Evolutionary conservation across 768 basidiomycete genomes (phyloP).

Genomic region (Amylocystis lapponica): DNA sequence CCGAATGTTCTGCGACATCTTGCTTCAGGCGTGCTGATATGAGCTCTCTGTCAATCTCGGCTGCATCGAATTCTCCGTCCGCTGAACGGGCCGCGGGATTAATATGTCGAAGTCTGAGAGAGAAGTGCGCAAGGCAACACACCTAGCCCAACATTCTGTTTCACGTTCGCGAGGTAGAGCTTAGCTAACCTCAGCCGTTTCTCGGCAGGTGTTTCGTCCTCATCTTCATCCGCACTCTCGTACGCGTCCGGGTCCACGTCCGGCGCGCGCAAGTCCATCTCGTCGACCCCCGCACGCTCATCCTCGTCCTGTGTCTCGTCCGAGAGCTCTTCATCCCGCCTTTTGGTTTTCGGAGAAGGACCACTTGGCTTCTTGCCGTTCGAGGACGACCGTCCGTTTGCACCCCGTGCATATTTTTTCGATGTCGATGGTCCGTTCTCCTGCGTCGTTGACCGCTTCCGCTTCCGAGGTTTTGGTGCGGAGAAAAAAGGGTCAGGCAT

Average conservation of each 20-base stretch:
- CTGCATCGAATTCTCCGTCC: conserved; percentile 92
- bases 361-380: too few species aligned
- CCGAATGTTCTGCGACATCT: conserved; percentile 87
- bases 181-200: conserved; percentile 89
- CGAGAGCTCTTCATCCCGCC: conserved; percentile 61
- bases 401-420: conserved; percentile 15
- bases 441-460: conserved; percentile 43
- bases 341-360: conserved; percentile 2
- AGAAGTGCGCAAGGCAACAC: not conserved
- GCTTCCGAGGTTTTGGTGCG: conserved; percentile 51
- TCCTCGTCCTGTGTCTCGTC: conserved; percentile 53
- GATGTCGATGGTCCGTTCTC: conserved; percentile 27
- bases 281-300: conserved; percentile 47
- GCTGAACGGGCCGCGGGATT: conserved; percentile 31
- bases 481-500: conserved; percentile 89
- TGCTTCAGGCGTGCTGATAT: conserved; percentile 87
- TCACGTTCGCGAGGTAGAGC: conserved; percentile 82
- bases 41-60: conserved; percentile 90
- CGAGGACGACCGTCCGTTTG: not conserved
- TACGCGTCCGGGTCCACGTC: conserved; percentile 44
- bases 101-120: not conserved
- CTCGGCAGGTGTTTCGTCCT: conserved; percentile 86
- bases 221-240: conserved; percentile 77
- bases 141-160: conserved; percentile 51
- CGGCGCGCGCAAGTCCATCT: conserved; percentile 63